phyloP scores from a whole-genome alignment of 176 grass and related monocot genomes.

The Oryza punctata region DNA sequence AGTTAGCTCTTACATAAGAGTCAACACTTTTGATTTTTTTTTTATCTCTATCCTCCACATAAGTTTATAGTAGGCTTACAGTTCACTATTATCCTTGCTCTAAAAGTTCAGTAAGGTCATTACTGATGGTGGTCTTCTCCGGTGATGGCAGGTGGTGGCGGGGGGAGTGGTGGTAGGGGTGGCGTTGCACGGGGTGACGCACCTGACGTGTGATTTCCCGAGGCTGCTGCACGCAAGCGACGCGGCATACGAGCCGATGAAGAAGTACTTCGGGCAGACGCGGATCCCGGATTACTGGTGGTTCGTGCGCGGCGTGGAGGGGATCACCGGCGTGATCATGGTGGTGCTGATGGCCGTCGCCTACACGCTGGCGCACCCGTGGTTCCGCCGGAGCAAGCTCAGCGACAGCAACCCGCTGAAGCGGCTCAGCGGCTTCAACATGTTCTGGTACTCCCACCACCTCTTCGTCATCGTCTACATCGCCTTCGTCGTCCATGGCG shows the following conservation, averaged over 20 bases:
- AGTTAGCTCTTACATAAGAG: too few relatives aligned
- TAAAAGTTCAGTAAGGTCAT: neutral
- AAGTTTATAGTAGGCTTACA: too few relatives aligned
- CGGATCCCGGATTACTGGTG: conserved; percentile 84
- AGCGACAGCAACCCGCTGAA: conserved; percentile 54
- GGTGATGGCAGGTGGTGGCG: conserved; percentile 56
- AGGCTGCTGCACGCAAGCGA: conserved; percentile 63
- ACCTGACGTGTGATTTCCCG: conserved; percentile 89
- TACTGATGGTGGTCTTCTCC: neutral
- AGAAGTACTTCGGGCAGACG: conserved; percentile 67
- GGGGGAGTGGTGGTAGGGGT: conserved; percentile 53
- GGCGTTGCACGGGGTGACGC: conserved; percentile 59
- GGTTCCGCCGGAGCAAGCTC: conserved; percentile 72
- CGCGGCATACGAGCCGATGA: conserved; percentile 69
- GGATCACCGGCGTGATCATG: conserved; percentile 74
- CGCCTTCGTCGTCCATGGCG: conserved; percentile 66
- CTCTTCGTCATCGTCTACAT: conserved; percentile 86
- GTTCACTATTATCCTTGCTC: too few relatives aligned
- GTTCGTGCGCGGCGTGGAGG: conserved; percentile 82
- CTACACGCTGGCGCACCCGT: conserved; percentile 78
- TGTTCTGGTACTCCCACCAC: conserved; percentile 98
- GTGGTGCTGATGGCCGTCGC: conserved; percentile 78
- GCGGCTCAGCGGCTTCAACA: conserved; percentile 78
- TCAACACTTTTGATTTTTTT: too few relatives aligned
- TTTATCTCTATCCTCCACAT: too few relatives aligned